These are phyloP conservation scores for Dioscorea cayenensis DNA, from an alignment of 116 monocot genomes.

Conservation along the genomic window DNA sequence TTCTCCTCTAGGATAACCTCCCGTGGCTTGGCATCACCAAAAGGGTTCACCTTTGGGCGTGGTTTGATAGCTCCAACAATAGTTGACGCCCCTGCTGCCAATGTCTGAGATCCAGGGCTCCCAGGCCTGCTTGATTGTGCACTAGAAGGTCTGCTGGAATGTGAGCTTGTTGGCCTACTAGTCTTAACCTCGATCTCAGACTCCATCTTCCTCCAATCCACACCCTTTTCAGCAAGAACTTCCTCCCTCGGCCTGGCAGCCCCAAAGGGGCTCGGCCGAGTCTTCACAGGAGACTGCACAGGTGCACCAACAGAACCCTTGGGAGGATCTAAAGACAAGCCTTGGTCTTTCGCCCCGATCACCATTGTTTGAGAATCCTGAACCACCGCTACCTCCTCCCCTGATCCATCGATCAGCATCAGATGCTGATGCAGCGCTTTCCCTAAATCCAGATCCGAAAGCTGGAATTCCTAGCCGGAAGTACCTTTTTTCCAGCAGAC, in stretches of 20 bases:
- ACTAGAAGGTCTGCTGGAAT: conserved; percentile 81
- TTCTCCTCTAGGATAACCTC: conserved; percentile 74
- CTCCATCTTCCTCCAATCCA: conserved; percentile 87
- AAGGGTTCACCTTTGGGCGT: conserved; percentile 76
- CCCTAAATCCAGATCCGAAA: conserved; percentile 74
- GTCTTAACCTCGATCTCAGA: conserved; percentile 58
- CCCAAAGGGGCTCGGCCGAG: conserved; percentile 68
- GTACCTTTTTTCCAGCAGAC: conserved; percentile 56
- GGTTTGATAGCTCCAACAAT: conserved; percentile 24
- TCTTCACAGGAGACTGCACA: conserved; percentile 16
- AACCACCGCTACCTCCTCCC: conserved; percentile 29
- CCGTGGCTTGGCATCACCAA: conserved; percentile 93
- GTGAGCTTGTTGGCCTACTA: conserved; percentile 63
- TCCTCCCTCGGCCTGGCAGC: conserved; percentile 88
- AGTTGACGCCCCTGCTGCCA: neutral
- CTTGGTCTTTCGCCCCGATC: conserved; percentile 61
- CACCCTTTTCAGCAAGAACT: conserved; percentile 70
- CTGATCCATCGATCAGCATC: conserved; percentile 72
- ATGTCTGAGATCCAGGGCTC: conserved; percentile 27
- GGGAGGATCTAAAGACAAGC: conserved; percentile 66
- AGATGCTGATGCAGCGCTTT: conserved; percentile 17
- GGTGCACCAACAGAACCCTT: conserved; percentile 29
- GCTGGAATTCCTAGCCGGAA: conserved; percentile 21
- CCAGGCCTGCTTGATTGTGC: conserved; percentile 57
- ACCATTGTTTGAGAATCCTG: conserved; percentile 17